Evolutionary conservation across 2,329 filamentous ascomycete species (phyloP).

Genomic region (Talaromyces sp.): DNA sequence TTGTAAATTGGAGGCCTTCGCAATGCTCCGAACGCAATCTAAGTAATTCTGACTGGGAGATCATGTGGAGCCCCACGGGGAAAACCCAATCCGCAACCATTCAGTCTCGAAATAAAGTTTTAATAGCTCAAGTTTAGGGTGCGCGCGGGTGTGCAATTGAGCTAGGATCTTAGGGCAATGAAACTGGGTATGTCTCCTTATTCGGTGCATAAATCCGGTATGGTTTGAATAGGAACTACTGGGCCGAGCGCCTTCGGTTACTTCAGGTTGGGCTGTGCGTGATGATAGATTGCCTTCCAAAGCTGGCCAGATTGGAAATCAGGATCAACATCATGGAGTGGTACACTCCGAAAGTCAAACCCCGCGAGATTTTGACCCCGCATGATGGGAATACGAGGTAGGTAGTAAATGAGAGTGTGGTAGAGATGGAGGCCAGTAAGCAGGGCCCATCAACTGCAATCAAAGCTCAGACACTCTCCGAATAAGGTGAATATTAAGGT

Average conservation of each 20-base stretch:
- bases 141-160: background rate
- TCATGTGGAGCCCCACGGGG: slow-evolving; percentile 1
- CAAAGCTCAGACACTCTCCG: background rate
- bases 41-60: background rate
- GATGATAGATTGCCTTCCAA: background rate
- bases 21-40: background rate
- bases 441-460: background rate
- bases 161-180: background rate
- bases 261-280: no score
- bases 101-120: background rate
- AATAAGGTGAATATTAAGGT: background rate
- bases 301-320: background rate
- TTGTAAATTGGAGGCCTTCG: background rate
- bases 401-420: background rate
- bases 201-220: background rate
- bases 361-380: background rate
- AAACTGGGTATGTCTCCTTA: background rate
- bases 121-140: background rate
- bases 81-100: background rate
- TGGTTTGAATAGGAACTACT: no score
- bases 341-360: background rate
- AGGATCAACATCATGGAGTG: background rate
- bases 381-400: background rate
- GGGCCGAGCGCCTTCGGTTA: no score
- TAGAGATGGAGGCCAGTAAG: background rate